Percentiles rank a stretch among this genome's conserved stretches.
Evolutionary conservation across 2,329 filamentous ascomycete species (phyloP).

Genomic region (Sporothrix variecibatus): DNA sequence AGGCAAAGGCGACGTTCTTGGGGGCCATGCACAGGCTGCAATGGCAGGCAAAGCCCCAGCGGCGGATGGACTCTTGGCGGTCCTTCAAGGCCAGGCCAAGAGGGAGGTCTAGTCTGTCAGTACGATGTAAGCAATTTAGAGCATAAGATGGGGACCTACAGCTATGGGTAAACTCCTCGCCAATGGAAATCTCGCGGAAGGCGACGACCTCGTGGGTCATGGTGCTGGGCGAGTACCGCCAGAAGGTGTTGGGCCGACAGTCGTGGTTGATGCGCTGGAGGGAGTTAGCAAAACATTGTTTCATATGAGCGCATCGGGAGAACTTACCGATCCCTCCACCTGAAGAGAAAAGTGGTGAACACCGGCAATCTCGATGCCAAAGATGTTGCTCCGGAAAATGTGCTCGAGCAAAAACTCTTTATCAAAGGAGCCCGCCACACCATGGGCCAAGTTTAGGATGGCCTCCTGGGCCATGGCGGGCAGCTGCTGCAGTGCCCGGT

Average conservation of each 20-base stretch:
- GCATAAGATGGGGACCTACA: constrained; percentile 30
- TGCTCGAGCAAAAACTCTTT: constrained; percentile 31
- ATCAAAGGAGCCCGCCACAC: constrained; percentile 21
- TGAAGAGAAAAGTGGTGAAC: constrained; percentile 34
- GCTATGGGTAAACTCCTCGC: constrained; percentile 35
- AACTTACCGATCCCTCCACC: constrained; percentile 33
- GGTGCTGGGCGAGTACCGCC: constrained; percentile 32
- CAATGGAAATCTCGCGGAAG: constrained; percentile 32
- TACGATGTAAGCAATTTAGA: too few relatives aligned
- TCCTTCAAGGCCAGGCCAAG: constrained; percentile 35
- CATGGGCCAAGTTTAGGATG: constrained; percentile 32
- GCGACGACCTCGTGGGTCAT: constrained; percentile 35
- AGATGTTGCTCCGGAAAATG: constrained; percentile 35
- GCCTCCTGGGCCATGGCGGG: constrained; percentile 26
- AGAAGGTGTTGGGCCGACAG: constrained; percentile 34
- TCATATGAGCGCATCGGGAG: neutral
- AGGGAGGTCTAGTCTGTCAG: constrained; percentile 33
- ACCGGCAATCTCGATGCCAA: constrained; percentile 35
- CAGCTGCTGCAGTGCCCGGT: constrained; percentile 31
- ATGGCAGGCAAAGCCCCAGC: constrained; percentile 41
- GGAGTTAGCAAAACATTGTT: neutral
- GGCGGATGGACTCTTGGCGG: constrained; percentile 34
- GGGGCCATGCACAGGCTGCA: constrained; percentile 39
- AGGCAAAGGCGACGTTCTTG: constrained; percentile 33
- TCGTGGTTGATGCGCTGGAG: constrained; percentile 32